Evolutionary conservation across 306 rosid species (phyloP), one percentile per base, ranked within the genome.

Genomic region (Arachis stenosperma): DNA sequence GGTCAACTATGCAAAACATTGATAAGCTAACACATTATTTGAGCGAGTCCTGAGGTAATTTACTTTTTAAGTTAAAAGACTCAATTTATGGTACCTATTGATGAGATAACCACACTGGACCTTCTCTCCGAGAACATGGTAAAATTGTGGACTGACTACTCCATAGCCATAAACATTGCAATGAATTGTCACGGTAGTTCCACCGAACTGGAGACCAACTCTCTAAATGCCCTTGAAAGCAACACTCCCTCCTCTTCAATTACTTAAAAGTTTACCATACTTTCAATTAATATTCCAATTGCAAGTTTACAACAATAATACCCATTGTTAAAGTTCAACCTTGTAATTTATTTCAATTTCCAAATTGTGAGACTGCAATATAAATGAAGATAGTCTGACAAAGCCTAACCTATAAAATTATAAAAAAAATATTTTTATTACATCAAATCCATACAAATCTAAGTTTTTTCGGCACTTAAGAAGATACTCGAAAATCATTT

Each of bases 141-240:
- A 59, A 47, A 29, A 65, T 36, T 61, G 54, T 4, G 4, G 4
- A 33, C 3, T 33, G 39, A 30, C 39, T 53, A 9, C 4, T 9
- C 13, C 51, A 2, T 33, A 33, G 2, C 81, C 74, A 65, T 87
- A 71, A 80, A 78, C 55, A 68, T 74, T 61, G 53, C 67, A 88
- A 75, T 78, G 62, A 78, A 71, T 65, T 65, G 40, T 63, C 67
- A 46, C 1, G 50, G 77, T 71, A 63, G 78, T 78, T 78, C 69
- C 74, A 78, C 69, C 74, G 33, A 76, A 69, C 48, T 15, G 46
- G 54, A 73, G 47, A 41, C 53, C 70, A 33, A 63, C 60, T 44
- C 17, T 6, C 37, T 9, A 60, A 56, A 75, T 68, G 33, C 67
- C 75, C 51, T 48, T 15, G 8, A 53, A 69, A 69, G n/a, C 5